Base-by-base conservation (phyloP, 2,329 filamentous ascomycete genomes). In the Scopulariopsis brevicaulis region DNA sequence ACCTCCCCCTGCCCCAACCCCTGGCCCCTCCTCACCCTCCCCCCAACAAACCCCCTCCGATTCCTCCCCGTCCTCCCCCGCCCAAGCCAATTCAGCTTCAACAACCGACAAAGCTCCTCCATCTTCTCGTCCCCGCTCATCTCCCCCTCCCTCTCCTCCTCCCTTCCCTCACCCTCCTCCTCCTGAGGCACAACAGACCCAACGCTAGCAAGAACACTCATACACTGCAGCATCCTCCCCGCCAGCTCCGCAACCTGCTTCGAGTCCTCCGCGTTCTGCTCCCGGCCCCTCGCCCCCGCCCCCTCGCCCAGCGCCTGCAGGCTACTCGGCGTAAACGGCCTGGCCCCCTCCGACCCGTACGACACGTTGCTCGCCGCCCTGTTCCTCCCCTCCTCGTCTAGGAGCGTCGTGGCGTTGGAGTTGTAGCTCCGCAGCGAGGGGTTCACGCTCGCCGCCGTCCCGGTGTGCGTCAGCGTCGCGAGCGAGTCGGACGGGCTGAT, bases 21-120 rank as follows among this genome's bases (percentile, higher is more conserved):
- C 37, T 57, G 48, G 1, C 55, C 76, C 55, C 79, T 70, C 62
- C 74, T 74, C 11, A 82, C 79, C 56, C 81, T 70, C 0, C 79
- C 81, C 1, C 91, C 92, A 0, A 97, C 92, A 68, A 96, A 93
- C 0, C 94, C 94, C 62, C 90, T 83, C 57, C 94, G 77, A 70
- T 97, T 95, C 62, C 94, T 79, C 0, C 94, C 94, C 3, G 91
- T 97, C 40, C 94, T 76, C 0, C 93, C 93, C 53, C 94, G 79
- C 0, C 93, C 93, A 1, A 99, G 79, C 94, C 94, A 99, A 70
- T 99, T 99, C 65, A 96, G 84, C 73, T 97, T 99, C 61, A 99
- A 76, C 64, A 94, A 85, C 67, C 90, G 87, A 59, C 87, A 90
- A 61, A 99, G 75, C 66, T 92, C 83, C 61, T 93, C 87, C 66